Base-by-base conservation (phyloP, 495 filamentous ascomycete genomes). In the Astrothelium macrocarpum region DNA sequence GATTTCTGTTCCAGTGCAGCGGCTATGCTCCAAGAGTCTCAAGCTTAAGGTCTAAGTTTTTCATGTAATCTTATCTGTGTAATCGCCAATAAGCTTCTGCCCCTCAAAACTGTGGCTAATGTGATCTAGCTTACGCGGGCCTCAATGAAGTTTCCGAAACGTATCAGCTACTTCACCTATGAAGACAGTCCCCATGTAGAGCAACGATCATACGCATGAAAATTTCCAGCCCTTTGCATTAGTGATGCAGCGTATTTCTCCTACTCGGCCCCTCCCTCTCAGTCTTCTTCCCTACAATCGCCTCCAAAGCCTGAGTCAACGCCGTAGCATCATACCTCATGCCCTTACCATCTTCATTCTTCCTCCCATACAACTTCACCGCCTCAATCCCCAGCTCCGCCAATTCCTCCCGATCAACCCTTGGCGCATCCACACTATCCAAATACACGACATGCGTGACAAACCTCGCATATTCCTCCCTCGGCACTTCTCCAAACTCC, bases 371-470 rank as follows among this genome's bases (percentile, higher is more conserved):
- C 0, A 93, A 78, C 67, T 82, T 81, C 28, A 96, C 81, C 26
- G 84, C 84, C 67, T 89, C 87, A 49, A 97, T 87, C 0, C 94
- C 91, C 73, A 88, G 74, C 36, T 73, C 72, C 4, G 75, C 72
- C 58, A 97, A 77, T 61, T 82, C 80, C 20, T 80, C 80, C 58
- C 76, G 82, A 68, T 96, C 85, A 2, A 96, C 88, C 12, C 64
- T 71, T 0, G 94, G 94, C 46, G 84, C 84, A 0, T 82, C 87
- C 2, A 80, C 75, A 0, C 88, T 89, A 18, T 91, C 88, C 9
- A 97, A 74, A 67, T 96, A 87, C 11, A 97, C 76, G 11, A 97
- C 72, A 74, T 97, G 91, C 18, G 87, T 95, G 2, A 97, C 85
- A 70, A 94, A 95, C 28, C 66, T 68, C 28, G 71, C 72, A 62